Conservation (phyloP, 2,329 filamentous ascomycete genomes). For the Tolypocladium tropicale region DNA sequence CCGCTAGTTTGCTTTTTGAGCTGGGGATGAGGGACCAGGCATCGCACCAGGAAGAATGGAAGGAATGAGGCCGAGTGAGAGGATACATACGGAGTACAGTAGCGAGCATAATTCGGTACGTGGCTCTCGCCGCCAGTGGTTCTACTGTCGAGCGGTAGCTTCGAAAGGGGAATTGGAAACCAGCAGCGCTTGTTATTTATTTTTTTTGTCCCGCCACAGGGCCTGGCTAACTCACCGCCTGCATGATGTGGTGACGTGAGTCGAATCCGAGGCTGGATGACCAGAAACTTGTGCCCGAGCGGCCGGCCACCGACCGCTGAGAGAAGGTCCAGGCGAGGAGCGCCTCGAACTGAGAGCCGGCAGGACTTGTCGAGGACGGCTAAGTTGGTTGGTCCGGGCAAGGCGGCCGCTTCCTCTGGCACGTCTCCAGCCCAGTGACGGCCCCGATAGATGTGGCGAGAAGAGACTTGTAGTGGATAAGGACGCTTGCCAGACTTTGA, state of each 20-base stretch:
- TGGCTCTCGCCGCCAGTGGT: slow-evolving; percentile 15
- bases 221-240: neutral
- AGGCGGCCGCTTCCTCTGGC: neutral
- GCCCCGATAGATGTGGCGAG: no score
- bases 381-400: neutral
- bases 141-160: slow-evolving; percentile 17
- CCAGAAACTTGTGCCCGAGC: neutral
- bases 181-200: slow-evolving; percentile 9
- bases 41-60: slow-evolving; percentile 1
- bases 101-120: slow-evolving; percentile 24
- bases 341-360: neutral
- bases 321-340: neutral
- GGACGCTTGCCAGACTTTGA: neutral
- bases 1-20: slow-evolving; percentile 1
- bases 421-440: neutral
- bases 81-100: slow-evolving; percentile 21
- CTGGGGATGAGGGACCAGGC: neutral
- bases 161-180: slow-evolving; percentile 13
- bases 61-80: slow-evolving; percentile 5
- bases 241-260: neutral
- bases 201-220: no score
- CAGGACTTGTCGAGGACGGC: neutral
- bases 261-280: neutral
- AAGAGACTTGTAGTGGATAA: no score
- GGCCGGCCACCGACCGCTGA: neutral